Percentiles rank a stretch among this genome's conserved stretches.
These are phyloP conservation scores for Zasmidium angulare DNA, from an alignment of 2,329 filamentous ascomycete genomes.

Conservation along the genomic window DNA sequence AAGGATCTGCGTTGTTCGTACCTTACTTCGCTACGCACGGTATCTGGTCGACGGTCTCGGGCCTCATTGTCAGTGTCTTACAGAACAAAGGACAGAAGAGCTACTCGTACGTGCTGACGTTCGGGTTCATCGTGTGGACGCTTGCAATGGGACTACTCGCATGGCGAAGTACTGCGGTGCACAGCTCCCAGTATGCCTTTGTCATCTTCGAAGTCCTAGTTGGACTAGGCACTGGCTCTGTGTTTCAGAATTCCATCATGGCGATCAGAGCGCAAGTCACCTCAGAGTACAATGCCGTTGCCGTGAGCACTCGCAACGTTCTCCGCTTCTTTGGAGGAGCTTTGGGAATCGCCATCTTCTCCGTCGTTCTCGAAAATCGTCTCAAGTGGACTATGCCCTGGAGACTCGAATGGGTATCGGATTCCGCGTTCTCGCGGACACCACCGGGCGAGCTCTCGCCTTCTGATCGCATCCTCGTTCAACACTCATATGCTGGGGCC, in stretches of 20 bases:
- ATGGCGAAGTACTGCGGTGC: not conserved
- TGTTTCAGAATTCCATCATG: constrained; percentile 27
- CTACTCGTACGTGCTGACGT: constrained; percentile 20
- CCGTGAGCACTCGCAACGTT: constrained; percentile 24
- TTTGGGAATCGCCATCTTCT: constrained; percentile 21
- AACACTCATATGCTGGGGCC: constrained; percentile 14
- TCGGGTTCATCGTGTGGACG: constrained; percentile 22
- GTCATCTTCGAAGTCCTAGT: constrained; percentile 18
- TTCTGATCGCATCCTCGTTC: constrained; percentile 2
- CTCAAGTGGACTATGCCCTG: constrained; percentile 8
- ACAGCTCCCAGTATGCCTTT: not conserved
- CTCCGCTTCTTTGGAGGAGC: constrained; percentile 25
- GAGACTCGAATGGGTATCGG: constrained; percentile 4
- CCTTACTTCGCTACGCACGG: constrained; percentile 25
- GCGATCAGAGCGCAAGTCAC: constrained; percentile 23
- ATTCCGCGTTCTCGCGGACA: constrained; percentile 15
- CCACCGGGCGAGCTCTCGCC: constrained; percentile 3
- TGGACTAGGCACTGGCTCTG: constrained; percentile 23
- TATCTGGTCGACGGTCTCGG: constrained; percentile 19
- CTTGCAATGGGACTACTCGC: constrained; percentile 16
- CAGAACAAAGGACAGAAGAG: constrained; percentile 10
- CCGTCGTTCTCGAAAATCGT: constrained; percentile 10
- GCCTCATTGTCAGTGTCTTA: constrained; percentile 12
- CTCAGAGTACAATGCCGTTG: constrained; percentile 17
- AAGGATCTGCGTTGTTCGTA: constrained; percentile 14